These are phyloP conservation scores for Tetrahymena thermophila DNA, from an alignment of 73 alveolate genomes.

Conservation along the genomic window DNA sequence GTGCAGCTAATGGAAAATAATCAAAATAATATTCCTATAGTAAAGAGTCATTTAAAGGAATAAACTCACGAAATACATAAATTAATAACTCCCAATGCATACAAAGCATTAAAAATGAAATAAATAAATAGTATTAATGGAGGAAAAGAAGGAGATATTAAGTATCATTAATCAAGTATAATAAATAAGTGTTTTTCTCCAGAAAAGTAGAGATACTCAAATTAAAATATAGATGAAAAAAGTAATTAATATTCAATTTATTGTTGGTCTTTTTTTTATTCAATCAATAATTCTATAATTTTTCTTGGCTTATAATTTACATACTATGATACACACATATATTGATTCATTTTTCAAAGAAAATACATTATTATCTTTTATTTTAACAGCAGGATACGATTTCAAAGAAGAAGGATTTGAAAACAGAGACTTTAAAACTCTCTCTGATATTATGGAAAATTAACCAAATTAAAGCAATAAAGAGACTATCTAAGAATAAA, in stretches of 20 bases:
- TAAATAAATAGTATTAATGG: not conserved
- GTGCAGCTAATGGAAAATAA: not conserved
- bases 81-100: not conserved
- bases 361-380: no score
- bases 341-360: no score
- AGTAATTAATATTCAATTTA: not conserved
- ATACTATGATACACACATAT: not conserved
- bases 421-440: not conserved
- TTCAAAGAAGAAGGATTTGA: not conserved
- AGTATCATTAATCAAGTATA: not conserved
- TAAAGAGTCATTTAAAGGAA: not conserved
- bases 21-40: not conserved
- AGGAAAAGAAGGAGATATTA: not conserved
- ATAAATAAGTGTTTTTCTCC: not conserved
- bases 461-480: not conserved
- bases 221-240: not conserved
- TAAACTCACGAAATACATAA: not conserved
- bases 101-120: not conserved
- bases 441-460: not conserved
- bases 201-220: not conserved
- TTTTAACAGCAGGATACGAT: not conserved
- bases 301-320: not conserved
- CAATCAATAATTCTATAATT: no score
- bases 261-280: not conserved
- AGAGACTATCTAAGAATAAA: not conserved